Evolutionary conservation across 768 basidiomycete genomes (phyloP), one percentile per base, ranked within the genome.

Genomic region (Boletus reticuloceps): DNA sequence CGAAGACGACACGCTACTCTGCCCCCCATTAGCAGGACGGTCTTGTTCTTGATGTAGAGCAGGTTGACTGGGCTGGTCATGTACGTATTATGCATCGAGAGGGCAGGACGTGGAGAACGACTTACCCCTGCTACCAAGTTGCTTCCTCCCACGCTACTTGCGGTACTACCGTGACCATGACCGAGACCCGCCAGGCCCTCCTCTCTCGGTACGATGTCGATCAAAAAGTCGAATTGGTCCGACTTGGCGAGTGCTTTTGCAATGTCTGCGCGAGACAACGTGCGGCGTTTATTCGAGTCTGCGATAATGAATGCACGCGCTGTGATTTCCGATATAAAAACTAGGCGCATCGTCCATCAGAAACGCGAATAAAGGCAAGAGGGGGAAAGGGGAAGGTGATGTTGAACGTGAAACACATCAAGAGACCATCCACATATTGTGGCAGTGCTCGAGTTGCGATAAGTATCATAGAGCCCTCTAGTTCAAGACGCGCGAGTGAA

Each of bases 281-380:
- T 98, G n/a, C 94, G 88, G 27, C 95, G 88, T 72, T 97, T 98
- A 75, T 94, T 91, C 25, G 92, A 88, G 74, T 97, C 94, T 17
- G 94, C 94, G 51, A 98, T 85, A 58, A 96, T 89, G 80, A 93
- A 98, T 3, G 96, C 94, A 27, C 96, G 85, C 2, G 92, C 89
- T 2, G 96, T 98, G 58, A 99, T 91, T 74, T 99, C 96, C 44
- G 94, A 82, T 53, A 99, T 99, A 73, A 99, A 98, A 58, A 98
- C 96, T 97, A 20, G 19, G 11, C 7, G 47, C 17, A 3, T 39
- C 4, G 44, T 22, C 27, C 32, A 40, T 51, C 42, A 59, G 51
- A 47, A 43, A 32, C n/a, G 19, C 27, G n/a, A 16, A 36, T 8
- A 19, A 3, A 22, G 8, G 19, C n/a, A 25, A 7, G 13, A 7